A percentile compares a stretch with the other conserved stretches of the same genome.
Evolutionary conservation across 345 rosid genomes (phyloP).

Genomic region (Firmiana major): DNA sequence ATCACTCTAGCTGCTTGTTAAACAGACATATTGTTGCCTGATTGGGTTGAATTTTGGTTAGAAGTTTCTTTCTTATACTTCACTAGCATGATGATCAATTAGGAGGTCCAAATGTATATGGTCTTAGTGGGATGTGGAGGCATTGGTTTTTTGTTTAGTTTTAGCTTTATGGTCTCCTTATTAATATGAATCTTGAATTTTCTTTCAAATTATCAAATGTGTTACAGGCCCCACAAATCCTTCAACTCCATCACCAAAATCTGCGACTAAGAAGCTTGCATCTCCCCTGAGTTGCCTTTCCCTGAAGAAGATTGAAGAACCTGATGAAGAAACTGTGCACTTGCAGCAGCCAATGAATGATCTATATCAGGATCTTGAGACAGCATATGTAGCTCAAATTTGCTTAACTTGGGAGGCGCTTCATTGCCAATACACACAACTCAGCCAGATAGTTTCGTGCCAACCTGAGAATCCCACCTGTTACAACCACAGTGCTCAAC

Average conservation of each 20-base stretch:
- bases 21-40: not conserved
- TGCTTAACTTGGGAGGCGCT: constrained; percentile 98
- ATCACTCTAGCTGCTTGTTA: not conserved
- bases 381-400: constrained; percentile 85
- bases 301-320: constrained; percentile 60
- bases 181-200: not conserved
- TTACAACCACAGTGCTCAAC: constrained; percentile 82
- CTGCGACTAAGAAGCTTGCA: constrained; percentile 70
- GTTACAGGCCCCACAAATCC: constrained; percentile 46
- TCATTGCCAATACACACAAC: constrained; percentile 87
- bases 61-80: not conserved
- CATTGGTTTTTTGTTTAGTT: not conserved
- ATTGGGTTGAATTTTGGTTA: not conserved
- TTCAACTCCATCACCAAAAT: constrained; percentile 60
- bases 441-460: constrained; percentile 60
- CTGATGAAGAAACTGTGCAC: constrained; percentile 63
- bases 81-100: not conserved
- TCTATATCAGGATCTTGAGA: constrained; percentile 71
- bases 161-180: not conserved
- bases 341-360: constrained; percentile 45
- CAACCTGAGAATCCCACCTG: constrained; percentile 57
- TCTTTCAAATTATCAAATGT: not conserved
- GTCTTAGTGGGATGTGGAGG: not conserved
- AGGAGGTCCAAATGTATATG: not conserved
- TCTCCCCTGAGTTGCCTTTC: constrained; percentile 89